phyloP scores from a whole-genome alignment of 176 grass and related monocot species.

The Panicum miliaceum region DNA sequence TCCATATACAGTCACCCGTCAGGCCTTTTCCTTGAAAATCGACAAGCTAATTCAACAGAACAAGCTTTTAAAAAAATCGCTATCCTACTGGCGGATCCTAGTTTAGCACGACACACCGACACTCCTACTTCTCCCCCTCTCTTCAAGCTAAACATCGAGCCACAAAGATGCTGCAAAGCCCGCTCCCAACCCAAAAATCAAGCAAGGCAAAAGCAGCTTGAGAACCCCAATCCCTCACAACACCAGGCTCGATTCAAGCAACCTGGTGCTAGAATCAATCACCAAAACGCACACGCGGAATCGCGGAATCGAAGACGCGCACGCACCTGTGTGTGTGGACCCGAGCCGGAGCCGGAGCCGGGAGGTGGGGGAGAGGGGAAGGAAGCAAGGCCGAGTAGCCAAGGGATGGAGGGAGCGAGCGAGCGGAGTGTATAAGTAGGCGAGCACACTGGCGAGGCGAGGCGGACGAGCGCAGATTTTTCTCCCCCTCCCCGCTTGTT shows the following conservation, averaged over 20 bases:
- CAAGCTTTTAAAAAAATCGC: not conserved
- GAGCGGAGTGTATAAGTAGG: conserved; percentile 39
- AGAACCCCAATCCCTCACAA: not conserved
- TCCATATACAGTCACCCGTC: not conserved
- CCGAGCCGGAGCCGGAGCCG: not conserved
- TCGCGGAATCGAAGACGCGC: not conserved
- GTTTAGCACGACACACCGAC: not conserved
- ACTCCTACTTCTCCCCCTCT: not conserved
- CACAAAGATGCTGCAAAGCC: not conserved
- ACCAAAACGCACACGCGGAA: not conserved
- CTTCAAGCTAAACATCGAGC: not conserved
- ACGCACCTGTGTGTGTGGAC: conserved; percentile 39
- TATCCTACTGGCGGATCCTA: not conserved
- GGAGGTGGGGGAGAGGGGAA: not conserved
- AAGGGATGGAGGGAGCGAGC: not conserved
- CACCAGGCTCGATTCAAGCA: not conserved
- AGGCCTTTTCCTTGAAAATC: not conserved
- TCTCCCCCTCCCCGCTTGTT: not conserved
- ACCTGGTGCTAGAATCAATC: not conserved
- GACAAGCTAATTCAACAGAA: too few relatives aligned
- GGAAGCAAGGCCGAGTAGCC: not conserved
- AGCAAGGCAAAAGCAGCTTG: not conserved
- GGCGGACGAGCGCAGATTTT: conserved; percentile 37
- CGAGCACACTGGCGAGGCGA: conserved; percentile 8
- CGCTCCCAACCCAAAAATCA: not conserved